Evolutionary conservation across 306 rosid species (phyloP).

Genomic region (Glycine soja): DNA sequence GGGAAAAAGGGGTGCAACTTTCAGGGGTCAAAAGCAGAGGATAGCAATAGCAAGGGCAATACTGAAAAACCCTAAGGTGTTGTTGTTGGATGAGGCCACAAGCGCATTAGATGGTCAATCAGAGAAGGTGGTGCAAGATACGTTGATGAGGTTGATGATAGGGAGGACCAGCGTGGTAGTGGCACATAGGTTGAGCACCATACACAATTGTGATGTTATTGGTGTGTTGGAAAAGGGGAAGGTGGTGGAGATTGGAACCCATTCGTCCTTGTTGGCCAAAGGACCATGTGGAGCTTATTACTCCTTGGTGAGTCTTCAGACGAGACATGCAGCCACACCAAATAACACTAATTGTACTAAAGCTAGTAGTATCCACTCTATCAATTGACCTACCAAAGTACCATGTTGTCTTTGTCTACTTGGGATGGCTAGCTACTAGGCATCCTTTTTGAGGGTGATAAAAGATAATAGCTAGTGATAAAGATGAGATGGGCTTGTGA

Average conservation of each 20-base stretch:
- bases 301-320: slow-evolving; percentile 52
- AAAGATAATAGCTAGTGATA: background rate
- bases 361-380: background rate
- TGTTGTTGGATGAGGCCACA: slow-evolving; percentile 66
- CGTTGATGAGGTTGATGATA: slow-evolving; percentile 50
- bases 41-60: slow-evolving; percentile 69
- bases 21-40: slow-evolving; percentile 70
- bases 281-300: slow-evolving; percentile 59
- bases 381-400: background rate
- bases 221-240: slow-evolving; percentile 57
- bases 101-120: slow-evolving; percentile 64
- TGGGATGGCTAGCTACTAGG: background rate
- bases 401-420: slow-evolving; percentile 10
- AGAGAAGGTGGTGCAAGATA: slow-evolving; percentile 59
- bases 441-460: background rate
- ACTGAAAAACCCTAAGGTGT: slow-evolving; percentile 54
- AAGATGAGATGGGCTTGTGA: background rate
- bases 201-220: slow-evolving; percentile 54
- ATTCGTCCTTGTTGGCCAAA: slow-evolving; percentile 52
- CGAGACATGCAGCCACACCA: slow-evolving; percentile 1
- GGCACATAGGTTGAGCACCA: slow-evolving; percentile 66
- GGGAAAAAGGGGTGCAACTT: slow-evolving; percentile 56
- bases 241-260: slow-evolving; percentile 60
- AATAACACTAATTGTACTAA: background rate
- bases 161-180: slow-evolving; percentile 67